A percentile compares a stretch with the other conserved stretches of the same genome.
Evolutionary conservation across 768 basidiomycete genomes (phyloP).

Genomic region (Auriscalpium orientale): DNA sequence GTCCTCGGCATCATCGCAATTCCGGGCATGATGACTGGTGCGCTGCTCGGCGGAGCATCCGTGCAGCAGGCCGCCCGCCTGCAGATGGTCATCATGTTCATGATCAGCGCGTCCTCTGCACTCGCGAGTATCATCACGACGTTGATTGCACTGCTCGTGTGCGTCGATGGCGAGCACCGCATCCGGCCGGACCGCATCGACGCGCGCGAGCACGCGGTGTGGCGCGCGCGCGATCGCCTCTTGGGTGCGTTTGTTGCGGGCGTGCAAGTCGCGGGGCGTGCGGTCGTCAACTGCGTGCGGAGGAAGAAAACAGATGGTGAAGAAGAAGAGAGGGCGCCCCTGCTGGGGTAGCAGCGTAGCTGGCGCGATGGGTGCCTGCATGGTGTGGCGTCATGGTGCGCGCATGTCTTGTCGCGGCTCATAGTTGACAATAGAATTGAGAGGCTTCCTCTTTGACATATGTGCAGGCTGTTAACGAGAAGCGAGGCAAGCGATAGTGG

Average conservation of each 20-base stretch:
- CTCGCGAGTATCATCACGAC: constrained; percentile 63
- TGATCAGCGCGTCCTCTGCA: constrained; percentile 75
- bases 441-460: no score
- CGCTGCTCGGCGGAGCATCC: constrained; percentile 78
- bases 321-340: not conserved
- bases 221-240: constrained; percentile 20
- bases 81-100: constrained; percentile 94
- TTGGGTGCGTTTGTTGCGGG: not conserved
- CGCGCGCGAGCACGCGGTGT: constrained; percentile 22
- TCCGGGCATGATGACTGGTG: constrained; percentile 90
- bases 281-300: not conserved
- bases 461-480: no score
- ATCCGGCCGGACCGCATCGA: constrained; percentile 59
- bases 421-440: no score
- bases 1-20: constrained; percentile 74
- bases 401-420: no score
- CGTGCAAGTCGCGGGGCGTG: not conserved
- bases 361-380: no score
- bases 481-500: no score
- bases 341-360: not conserved
- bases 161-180: constrained; percentile 63
- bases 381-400: not conserved
- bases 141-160: constrained; percentile 47
- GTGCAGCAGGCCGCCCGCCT: constrained; percentile 80
- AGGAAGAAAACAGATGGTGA: not conserved